Conservation (phyloP, 192 early-diverging fungal species). For the Podila epicladia region DNA sequence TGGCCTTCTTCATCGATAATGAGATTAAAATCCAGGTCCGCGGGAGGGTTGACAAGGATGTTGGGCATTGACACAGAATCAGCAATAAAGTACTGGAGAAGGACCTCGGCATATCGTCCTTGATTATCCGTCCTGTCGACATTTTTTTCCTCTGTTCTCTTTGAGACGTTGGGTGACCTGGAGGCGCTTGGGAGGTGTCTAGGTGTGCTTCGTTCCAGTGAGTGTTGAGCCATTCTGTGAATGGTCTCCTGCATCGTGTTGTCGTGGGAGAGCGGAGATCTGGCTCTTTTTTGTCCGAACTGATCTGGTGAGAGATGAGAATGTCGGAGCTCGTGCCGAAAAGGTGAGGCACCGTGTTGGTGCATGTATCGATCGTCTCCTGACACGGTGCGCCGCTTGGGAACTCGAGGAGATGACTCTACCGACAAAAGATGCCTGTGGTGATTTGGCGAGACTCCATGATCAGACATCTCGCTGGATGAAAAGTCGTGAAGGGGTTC, state of each 20-base stretch:
- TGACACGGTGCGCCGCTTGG: conserved; percentile 28
- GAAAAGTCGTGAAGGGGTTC: conserved; percentile 17
- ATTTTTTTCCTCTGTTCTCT: no score
- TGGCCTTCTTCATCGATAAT: conserved; percentile 97
- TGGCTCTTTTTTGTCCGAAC: not conserved
- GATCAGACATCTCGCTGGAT: conserved; percentile 43
- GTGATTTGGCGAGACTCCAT: conserved; percentile 19
- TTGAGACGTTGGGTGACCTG: no score
- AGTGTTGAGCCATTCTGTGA: no score
- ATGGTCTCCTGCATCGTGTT: no score
- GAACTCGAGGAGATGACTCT: conserved; percentile 20
- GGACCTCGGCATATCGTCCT: conserved; percentile 36
- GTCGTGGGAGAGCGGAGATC: not conserved
- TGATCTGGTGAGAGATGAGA: not conserved
- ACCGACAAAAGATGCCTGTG: conserved; percentile 18
- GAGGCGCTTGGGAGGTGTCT: no score
- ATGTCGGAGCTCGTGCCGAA: conserved; percentile 2
- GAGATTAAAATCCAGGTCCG: conserved; percentile 82
- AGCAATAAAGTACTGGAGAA: conserved; percentile 52
- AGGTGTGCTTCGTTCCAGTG: no score
- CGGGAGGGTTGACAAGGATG: conserved; percentile 60
- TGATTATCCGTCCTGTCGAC: not conserved
- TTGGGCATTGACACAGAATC: conserved; percentile 62
- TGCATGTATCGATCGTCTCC: conserved; percentile 41
- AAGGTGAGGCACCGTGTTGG: conserved; percentile 16